phyloP scores from a whole-genome alignment of 2,329 filamentous ascomycete genomes.

The Pseudogymnoascus sp. region DNA sequence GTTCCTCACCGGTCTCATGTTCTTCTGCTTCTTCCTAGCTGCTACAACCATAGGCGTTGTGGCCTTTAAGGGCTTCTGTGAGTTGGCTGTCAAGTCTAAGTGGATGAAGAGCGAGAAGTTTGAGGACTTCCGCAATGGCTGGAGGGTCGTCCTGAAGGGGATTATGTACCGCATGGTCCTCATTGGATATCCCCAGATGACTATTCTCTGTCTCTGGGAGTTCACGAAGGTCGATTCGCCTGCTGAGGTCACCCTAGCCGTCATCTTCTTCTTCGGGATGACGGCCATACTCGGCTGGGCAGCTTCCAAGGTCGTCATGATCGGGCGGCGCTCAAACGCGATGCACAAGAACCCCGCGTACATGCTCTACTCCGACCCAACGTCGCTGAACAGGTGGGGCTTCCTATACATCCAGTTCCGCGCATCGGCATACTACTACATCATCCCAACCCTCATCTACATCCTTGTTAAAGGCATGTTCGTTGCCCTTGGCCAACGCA shows the following conservation, averaged over 20 bases:
- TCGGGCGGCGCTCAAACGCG: constrained; percentile 77
- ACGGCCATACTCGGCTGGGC: constrained; percentile 74
- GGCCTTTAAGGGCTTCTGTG: constrained; percentile 74
- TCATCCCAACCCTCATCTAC: constrained; percentile 71
- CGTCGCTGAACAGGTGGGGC: constrained; percentile 92
- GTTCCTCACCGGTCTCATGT: constrained; percentile 83
- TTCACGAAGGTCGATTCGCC: constrained; percentile 78
- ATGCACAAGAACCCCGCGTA: constrained; percentile 97
- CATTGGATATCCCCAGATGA: constrained; percentile 87
- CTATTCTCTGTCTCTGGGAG: constrained; percentile 87
- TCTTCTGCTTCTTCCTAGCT: constrained; percentile 79
- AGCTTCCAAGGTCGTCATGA: constrained; percentile 78
- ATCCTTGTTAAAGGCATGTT: constrained; percentile 84
- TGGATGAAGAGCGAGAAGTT: constrained; percentile 83
- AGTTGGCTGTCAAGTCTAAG: constrained; percentile 64
- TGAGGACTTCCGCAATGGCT: constrained; percentile 86
- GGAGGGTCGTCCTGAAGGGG: constrained; percentile 86
- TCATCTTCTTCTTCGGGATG: constrained; percentile 83
- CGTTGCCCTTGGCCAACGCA: constrained; percentile 69
- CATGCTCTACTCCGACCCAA: constrained; percentile 93
- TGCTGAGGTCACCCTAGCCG: constrained; percentile 76
- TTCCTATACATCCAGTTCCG: constrained; percentile 97
- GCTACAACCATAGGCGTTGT: constrained; percentile 65
- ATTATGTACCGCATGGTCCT: constrained; percentile 86
- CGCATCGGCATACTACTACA: constrained; percentile 92